Conservation (phyloP, 2,329 filamentous ascomycete genomes). For the Diplodia sapinea region DNA sequence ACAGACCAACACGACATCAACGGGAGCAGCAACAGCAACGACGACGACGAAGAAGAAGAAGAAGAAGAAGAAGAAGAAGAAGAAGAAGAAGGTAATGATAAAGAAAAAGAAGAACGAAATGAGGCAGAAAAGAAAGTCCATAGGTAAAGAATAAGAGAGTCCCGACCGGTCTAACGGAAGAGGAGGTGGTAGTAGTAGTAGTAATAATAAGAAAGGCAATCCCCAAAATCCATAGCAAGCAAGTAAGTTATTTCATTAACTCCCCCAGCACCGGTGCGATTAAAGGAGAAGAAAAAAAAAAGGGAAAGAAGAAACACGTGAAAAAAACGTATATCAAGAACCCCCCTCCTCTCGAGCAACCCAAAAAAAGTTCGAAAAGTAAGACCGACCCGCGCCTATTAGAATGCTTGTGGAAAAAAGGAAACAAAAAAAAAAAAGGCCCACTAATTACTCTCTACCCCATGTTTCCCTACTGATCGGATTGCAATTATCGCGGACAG, state of each 20-base stretch:
- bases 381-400: background rate
- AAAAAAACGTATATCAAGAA: too few relatives aligned
- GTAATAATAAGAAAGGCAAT: too few relatives aligned
- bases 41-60: too few relatives aligned
- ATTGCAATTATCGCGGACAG: background rate
- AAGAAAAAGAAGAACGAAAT: background rate
- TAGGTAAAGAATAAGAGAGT: background rate
- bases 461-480: background rate
- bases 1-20: too few relatives aligned
- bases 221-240: too few relatives aligned
- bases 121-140: background rate
- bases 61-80: too few relatives aligned
- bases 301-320: too few relatives aligned
- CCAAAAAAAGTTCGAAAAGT: background rate
- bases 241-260: too few relatives aligned
- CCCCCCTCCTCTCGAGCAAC: too few relatives aligned
- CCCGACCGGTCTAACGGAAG: background rate
- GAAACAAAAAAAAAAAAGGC: background rate
- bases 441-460: conserved; percentile 19
- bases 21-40: too few relatives aligned
- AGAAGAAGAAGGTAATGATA: background rate
- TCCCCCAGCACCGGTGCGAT: too few relatives aligned
- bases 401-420: background rate
- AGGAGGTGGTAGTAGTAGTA: background rate
- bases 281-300: too few relatives aligned